Base-by-base conservation (phyloP, 2,329 filamentous ascomycete genomes). In the Aspergillus neoniger region DNA sequence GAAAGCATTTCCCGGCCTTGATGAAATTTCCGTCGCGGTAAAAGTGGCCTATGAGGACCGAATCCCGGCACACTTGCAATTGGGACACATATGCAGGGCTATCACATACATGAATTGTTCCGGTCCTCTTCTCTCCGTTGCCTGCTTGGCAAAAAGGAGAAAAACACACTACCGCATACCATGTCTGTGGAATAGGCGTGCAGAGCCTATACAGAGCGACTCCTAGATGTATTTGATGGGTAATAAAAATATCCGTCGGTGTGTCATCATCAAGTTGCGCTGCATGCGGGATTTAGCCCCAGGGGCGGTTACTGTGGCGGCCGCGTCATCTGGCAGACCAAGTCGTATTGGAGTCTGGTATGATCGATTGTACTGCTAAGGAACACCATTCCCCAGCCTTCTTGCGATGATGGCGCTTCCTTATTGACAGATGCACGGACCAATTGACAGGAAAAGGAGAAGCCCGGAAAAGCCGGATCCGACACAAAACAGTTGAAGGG, bases 381-480 rank as follows among this genome's bases (percentile, higher is more conserved):
- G 41, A 12, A 44, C 21, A 10, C 19, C 4, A 30, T 28, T 50
- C 15, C 9, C 47, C 47, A 17, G 8, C 47, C 9, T 32, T 50
- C n/a, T 28, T 32, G 9, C n/a, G 15, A 17, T 4, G 7, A 12
- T 5, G n/a, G 10, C 47, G 4, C 25, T 49, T 50, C 7, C 47
- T 10, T 10, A 23, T 50, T 50, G 47, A 28, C 47, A 50, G 47
- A 44, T 21, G 47, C 25, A 28, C 28, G 23, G 47, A 15, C 23
- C 8, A 49, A 49, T 25, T 12, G 25, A n/a, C 15, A 12, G 28
- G 4, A 25, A 49, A 25, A 49, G 25, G 47, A 28, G 47, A n/a
- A 9, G 23, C 21, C 12, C 15, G 23, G 23, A 32, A 19, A 49
- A 17, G 5, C n/a, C 47, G 25, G 47, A 50, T 15, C 32, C 12